Conservation (phyloP, 2,329 filamentous ascomycete genomes). For the Penicillium brevicompactum region DNA sequence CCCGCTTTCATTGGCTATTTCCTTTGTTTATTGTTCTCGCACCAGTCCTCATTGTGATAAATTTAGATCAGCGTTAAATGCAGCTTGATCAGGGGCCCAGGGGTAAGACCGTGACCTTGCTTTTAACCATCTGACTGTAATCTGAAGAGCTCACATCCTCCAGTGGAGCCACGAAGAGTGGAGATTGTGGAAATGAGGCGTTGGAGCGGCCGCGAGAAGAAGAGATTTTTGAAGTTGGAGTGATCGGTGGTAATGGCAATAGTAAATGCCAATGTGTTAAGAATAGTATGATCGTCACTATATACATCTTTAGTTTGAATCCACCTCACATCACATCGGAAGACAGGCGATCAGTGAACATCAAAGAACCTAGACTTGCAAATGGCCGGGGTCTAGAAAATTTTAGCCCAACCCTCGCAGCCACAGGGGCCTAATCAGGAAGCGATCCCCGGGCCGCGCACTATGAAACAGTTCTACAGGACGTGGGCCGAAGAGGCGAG, state of each 20-base stretch:
- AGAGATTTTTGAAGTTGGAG: no score
- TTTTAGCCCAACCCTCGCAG: constrained; percentile 2
- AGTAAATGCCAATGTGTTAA: background rate
- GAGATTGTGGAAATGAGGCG: background rate
- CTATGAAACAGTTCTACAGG: background rate
- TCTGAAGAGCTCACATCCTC: background rate
- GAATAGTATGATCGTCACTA: background rate
- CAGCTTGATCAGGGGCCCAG: background rate
- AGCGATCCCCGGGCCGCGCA: constrained; percentile 5
- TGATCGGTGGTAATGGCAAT: no score
- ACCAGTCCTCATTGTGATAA: background rate
- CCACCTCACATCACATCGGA: background rate
- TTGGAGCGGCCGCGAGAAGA: no score
- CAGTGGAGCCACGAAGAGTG: background rate
- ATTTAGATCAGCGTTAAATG: background rate
- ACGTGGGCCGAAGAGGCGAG: constrained; percentile 1
- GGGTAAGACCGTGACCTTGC: background rate
- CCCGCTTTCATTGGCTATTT: background rate
- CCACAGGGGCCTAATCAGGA: constrained; percentile 3
- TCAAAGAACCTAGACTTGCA: constrained; percentile 3
- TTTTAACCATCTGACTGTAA: background rate
- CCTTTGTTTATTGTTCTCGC: background rate
- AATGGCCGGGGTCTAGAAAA: constrained; percentile 5
- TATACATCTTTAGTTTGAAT: no score
- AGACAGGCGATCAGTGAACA: constrained; percentile 3